These are phyloP conservation scores for Penicillium psychrofluorescens DNA, from an alignment of 495 filamentous ascomycete species.

Conservation along the genomic window DNA sequence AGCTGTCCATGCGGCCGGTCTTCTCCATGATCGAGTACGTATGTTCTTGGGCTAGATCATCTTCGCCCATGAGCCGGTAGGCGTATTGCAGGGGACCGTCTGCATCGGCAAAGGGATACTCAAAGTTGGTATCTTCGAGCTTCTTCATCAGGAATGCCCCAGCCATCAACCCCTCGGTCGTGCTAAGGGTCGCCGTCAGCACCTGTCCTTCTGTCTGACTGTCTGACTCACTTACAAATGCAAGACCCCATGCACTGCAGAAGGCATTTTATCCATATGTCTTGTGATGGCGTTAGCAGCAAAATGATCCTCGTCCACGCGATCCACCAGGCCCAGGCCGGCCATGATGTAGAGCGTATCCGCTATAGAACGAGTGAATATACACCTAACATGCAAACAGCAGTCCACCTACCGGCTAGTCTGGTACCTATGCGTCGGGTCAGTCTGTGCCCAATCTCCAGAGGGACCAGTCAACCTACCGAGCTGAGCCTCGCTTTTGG, in stretches of 20 bases:
- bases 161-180: conserved; percentile 28
- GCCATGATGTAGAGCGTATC: conserved; percentile 32
- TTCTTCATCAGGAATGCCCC: conserved; percentile 31
- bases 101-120: conserved; percentile 27
- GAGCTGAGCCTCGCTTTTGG: conserved; percentile 8
- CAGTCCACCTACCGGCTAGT: conserved; percentile 11
- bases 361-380: conserved; percentile 7
- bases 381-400: background rate
- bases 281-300: conserved; percentile 25
- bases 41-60: conserved; percentile 20
- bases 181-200: conserved; percentile 8
- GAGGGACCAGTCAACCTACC: conserved; percentile 6
- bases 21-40: conserved; percentile 32
- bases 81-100: conserved; percentile 30
- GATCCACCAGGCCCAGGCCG: conserved; percentile 25
- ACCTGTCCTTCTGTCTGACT: background rate
- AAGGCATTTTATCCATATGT: conserved; percentile 26
- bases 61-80: conserved; percentile 24
- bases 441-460: too few relatives aligned
- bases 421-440: conserved; percentile 5
- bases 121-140: conserved; percentile 23
- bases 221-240: conserved; percentile 22
- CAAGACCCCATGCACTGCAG: conserved; percentile 29
- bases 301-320: conserved; percentile 18
- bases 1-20: conserved; percentile 33